Percentiles rank a stretch among this genome's conserved stretches.
Conservation (phyloP, 176 grass and related monocot genomes). For the Chloris gayana region DNA sequence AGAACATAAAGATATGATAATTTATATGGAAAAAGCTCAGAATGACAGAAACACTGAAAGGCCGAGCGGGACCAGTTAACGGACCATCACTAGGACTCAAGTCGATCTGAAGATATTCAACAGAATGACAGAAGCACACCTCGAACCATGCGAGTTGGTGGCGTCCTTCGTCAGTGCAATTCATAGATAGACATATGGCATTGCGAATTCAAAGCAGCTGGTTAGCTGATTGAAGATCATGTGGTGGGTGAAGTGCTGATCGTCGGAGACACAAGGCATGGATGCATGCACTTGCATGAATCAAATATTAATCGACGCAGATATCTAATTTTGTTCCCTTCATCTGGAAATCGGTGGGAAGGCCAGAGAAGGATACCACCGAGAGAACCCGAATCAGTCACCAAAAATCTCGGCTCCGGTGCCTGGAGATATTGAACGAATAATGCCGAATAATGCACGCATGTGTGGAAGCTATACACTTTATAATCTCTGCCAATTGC, state of each 20-base stretch:
- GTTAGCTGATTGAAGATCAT: not conserved
- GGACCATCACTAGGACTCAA: not conserved
- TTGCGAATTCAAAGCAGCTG: not conserved
- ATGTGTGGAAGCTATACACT: conserved; percentile 3
- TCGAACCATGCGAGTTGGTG: not conserved
- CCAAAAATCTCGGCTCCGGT: not conserved
- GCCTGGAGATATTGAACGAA: too few species aligned
- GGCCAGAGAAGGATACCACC: not conserved
- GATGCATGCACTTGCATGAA: too few species aligned
- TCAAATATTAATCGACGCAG: too few species aligned
- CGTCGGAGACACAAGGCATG: not conserved
- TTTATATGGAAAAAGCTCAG: not conserved
- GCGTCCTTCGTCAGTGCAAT: not conserved
- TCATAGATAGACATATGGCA: not conserved
- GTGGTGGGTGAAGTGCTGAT: conserved; percentile 15
- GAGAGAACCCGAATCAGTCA: not conserved
- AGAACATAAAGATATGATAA: conserved; percentile 26
- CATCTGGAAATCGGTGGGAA: not conserved
- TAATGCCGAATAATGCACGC: not conserved
- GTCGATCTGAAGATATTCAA: not conserved
- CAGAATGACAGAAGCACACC: not conserved
- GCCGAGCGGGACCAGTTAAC: not conserved
- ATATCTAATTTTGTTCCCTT: too few species aligned
- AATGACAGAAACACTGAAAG: not conserved
- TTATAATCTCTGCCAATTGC: not conserved